Evolutionary conservation across 371 early-diverging fungal species (phyloP).

Genomic region (Dinochytrium kinnereticum): DNA sequence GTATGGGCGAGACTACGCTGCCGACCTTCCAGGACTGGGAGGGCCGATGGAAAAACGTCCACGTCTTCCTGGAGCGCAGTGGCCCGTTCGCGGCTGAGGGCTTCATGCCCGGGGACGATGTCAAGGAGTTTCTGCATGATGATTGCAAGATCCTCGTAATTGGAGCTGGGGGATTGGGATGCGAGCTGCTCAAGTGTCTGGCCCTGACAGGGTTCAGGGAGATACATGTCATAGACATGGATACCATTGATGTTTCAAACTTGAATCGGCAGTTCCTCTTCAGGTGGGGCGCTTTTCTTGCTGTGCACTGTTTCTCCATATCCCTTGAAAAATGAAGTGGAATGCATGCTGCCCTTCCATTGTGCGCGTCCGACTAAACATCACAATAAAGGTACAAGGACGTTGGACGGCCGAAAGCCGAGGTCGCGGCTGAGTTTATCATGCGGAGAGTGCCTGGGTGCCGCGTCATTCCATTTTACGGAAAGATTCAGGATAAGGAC

Average conservation of each 20-base stretch:
- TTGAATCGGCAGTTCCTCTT: conserved; percentile 99
- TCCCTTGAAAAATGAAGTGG: not conserved
- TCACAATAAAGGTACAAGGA: conserved; percentile 25
- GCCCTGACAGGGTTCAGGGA: conserved; percentile 85
- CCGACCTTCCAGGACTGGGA: no score
- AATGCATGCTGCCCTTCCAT: not conserved
- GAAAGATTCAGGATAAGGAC: conserved; percentile 82
- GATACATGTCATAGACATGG: conserved; percentile 89
- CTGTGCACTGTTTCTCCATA: no score
- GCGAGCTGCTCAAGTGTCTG: conserved; percentile 96
- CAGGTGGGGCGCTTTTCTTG: no score
- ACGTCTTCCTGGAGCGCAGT: conserved; percentile 45
- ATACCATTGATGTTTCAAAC: conserved; percentile 98
- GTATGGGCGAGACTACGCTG: no score
- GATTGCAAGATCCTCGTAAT: conserved; percentile 49
- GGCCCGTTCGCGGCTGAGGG: conserved; percentile 50
- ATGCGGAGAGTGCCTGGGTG: conserved; percentile 81
- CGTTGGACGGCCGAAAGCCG: conserved; percentile 75
- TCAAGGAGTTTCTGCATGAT: conserved; percentile 22
- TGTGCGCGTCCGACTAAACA: no score
- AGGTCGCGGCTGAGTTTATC: conserved; percentile 85
- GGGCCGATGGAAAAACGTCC: conserved; percentile 46
- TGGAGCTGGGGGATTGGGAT: conserved; percentile 96
- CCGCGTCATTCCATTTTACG: conserved; percentile 69
- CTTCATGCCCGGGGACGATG: conserved; percentile 50